A percentile compares a stretch with the other conserved stretches of the same genome.
phyloP scores from a whole-genome alignment of 176 grass and related monocot genomes.

The Echinochloa phyllopogon region DNA sequence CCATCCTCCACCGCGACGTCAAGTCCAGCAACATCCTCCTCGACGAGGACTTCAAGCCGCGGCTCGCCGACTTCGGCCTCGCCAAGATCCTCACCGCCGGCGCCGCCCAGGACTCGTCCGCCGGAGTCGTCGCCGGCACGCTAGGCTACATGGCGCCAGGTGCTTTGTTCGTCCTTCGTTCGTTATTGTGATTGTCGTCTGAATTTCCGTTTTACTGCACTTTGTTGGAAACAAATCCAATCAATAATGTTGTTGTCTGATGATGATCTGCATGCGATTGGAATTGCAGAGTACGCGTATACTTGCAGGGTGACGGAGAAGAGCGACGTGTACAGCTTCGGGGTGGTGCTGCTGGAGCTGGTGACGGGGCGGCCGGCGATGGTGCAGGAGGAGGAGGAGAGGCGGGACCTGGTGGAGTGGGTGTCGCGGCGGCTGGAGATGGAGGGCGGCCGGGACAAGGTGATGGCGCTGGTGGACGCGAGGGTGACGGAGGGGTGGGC shows the following conservation, averaged over 20 bases:
- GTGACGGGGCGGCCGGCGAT: slow-evolving; percentile 64
- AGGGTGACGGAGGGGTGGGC: slow-evolving; percentile 54
- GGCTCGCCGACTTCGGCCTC: slow-evolving; percentile 90
- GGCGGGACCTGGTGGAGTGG: slow-evolving; percentile 78
- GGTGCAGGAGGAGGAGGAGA: slow-evolving; percentile 45
- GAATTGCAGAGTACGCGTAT: slow-evolving; percentile 67
- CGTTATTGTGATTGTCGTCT: too few relatives aligned
- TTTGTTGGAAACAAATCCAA: too few relatives aligned
- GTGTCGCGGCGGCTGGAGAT: slow-evolving; percentile 52
- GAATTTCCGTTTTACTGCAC: neutral
- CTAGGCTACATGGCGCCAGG: slow-evolving; percentile 91
- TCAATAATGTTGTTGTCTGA: too few relatives aligned
- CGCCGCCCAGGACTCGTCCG: slow-evolving; percentile 20
- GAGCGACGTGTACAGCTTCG: slow-evolving; percentile 87
- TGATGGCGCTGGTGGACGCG: slow-evolving; percentile 50
- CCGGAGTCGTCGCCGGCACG: slow-evolving; percentile 71
- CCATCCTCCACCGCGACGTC: slow-evolving; percentile 95
- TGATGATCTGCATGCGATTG: too few relatives aligned
- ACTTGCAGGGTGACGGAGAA: slow-evolving; percentile 89
- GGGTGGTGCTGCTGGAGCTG: slow-evolving; percentile 74
- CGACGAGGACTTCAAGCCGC: slow-evolving; percentile 78
- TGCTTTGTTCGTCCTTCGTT: neutral
- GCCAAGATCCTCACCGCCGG: slow-evolving; percentile 70
- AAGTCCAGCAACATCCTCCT: slow-evolving; percentile 98
- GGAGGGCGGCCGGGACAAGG: slow-evolving; percentile 41